Conservation (phyloP, 2,329 filamentous ascomycete species). For the Talaromyces sp. region DNA sequence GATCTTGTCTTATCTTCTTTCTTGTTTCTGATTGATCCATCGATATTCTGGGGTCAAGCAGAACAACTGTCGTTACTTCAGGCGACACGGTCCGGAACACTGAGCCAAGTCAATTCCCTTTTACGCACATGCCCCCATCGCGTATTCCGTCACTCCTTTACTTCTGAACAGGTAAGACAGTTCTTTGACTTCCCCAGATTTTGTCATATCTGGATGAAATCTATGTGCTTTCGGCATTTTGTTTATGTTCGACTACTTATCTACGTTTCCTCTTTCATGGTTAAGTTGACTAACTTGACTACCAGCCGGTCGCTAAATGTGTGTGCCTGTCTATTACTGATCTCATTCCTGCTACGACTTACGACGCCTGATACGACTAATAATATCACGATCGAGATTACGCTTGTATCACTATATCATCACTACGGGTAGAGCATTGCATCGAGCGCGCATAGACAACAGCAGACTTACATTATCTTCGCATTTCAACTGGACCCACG, state of each 20-base stretch:
- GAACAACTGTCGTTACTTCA: not conserved
- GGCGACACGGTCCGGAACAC: slow-evolving; percentile 7
- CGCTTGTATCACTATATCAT: slow-evolving; percentile 20
- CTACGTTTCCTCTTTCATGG: not conserved
- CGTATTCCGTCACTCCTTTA: slow-evolving; percentile 33
- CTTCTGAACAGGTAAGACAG: slow-evolving; percentile 32
- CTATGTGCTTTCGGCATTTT: not conserved
- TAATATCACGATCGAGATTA: slow-evolving; percentile 14
- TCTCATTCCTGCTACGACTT: slow-evolving; percentile 23
- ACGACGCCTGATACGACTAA: slow-evolving; percentile 21
- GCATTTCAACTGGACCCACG: slow-evolving; percentile 8
- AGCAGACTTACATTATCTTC: slow-evolving; percentile 4
- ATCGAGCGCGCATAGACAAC: slow-evolving; percentile 19
- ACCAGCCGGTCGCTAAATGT: slow-evolving; percentile 28
- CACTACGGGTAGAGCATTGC: slow-evolving; percentile 9
- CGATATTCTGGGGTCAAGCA: not conserved
- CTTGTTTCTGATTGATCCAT: not conserved
- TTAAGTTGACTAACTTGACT: not conserved
- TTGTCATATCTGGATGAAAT: not conserved
- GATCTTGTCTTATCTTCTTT: not conserved
- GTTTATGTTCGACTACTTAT: not conserved
- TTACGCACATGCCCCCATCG: slow-evolving; percentile 17
- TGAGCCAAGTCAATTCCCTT: not conserved
- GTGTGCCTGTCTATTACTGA: slow-evolving; percentile 22
- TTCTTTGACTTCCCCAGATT: slow-evolving; percentile 8